Base-by-base conservation (phyloP, 2,329 filamentous ascomycete species). In the Nemania abortiva region DNA sequence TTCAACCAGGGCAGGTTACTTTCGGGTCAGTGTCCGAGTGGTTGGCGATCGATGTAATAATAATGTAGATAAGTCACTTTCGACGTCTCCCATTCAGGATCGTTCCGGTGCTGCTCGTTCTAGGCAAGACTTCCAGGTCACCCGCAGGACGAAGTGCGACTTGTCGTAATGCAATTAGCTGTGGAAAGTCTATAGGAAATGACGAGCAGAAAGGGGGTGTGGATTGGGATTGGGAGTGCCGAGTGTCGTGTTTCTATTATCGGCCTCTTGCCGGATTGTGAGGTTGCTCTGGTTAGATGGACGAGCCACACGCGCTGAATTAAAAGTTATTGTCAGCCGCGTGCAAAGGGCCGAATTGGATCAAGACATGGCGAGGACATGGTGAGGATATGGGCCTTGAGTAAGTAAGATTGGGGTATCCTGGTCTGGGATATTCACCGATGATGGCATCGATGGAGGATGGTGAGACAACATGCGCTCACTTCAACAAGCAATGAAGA, bases 301-400 rank as follows among this genome's bases (percentile, higher is more conserved):
- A 45, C 49, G 45, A 53, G 58, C 56, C 39, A 57, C 52, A 55
- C 52, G 29, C 52, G 50, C 37, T 55, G 29, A 61, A 56, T 64
- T 56, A 69, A 65, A 37, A 58, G 52, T 57, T 47, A 31, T 60
- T 55, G 60, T 67, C 59, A 70, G 57, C 57, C 61, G 70, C 64
- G 61, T 63, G 61, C 70, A 67, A 70, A 68, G 67, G 67, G 61
- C 70, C 70, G 64, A 70, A 69, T 71, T 24, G 39, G 31, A 37
- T 61, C 58, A 50, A 56, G 55, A 50, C 49, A 54, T 22, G 45
- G 10, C 9, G n/a, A 54, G 50, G 59, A 20, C 49, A 52, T 47
- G 42, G 42, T 37, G 24, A 52, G 22, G 47, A 39, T 65, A 65
- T 22, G 42, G 55, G 62, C 57, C 45, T 56, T 39, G 63, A 64